These are phyloP conservation scores for Silene uniflora DNA, from an alignment of 148 eudicot species.

Conservation along the genomic window DNA sequence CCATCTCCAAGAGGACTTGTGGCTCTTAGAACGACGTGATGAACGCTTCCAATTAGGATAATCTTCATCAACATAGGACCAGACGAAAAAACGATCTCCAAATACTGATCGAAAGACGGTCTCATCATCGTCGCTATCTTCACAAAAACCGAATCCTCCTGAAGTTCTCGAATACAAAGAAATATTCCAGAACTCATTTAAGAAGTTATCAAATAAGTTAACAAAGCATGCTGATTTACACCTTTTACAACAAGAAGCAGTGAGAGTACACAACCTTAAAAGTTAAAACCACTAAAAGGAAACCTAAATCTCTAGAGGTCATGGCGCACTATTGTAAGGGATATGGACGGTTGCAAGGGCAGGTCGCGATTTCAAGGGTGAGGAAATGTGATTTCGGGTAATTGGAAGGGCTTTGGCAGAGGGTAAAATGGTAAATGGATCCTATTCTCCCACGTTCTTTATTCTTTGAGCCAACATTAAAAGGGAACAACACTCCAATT, in stretches of 20 bases:
- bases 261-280: too few relatives aligned
- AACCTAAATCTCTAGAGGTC: background rate
- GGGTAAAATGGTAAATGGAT: too few relatives aligned
- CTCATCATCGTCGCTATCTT: conserved; percentile 54
- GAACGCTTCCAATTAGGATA: conserved; percentile 41
- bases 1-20: conserved; percentile 42
- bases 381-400: too few relatives aligned
- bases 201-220: background rate
- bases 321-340: background rate
- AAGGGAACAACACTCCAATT: too few relatives aligned
- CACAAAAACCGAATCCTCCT: conserved; percentile 65
- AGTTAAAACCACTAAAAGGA: too few relatives aligned
- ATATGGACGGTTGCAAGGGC: too few relatives aligned
- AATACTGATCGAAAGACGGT: conserved; percentile 53
- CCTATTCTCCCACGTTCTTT: too few relatives aligned
- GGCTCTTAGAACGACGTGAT: conserved; percentile 43
- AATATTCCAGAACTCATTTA: background rate
- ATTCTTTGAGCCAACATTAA: too few relatives aligned
- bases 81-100: conserved; percentile 48
- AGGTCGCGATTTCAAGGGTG: too few relatives aligned
- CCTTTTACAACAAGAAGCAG: too few relatives aligned
- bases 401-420: too few relatives aligned
- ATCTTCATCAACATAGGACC: conserved; percentile 71
- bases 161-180: conserved; percentile 20
- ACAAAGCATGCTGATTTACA: background rate